Percentiles rank a stretch among this genome's conserved stretches.
phyloP scores from a whole-genome alignment of 768 basidiomycete species.

The Podaxis sp. region DNA sequence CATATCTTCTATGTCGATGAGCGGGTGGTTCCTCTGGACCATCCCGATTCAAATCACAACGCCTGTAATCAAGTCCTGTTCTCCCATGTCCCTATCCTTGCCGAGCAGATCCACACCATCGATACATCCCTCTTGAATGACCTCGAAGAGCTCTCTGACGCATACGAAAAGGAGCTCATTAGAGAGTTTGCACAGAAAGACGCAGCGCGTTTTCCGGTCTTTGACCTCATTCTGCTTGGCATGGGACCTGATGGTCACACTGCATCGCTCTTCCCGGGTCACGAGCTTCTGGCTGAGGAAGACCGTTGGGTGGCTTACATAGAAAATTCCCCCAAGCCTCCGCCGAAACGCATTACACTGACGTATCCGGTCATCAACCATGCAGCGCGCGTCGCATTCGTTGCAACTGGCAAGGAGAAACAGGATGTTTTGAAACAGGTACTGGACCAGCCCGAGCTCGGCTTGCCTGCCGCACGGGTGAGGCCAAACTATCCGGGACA shows the following conservation, averaged over 20 bases:
- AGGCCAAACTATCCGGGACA: slow-evolving; percentile 77
- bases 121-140: slow-evolving; percentile 66
- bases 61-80: slow-evolving; percentile 76
- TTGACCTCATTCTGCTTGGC: slow-evolving; percentile 96
- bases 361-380: slow-evolving; percentile 92
- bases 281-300: slow-evolving; percentile 76
- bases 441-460: slow-evolving; percentile 78
- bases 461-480: slow-evolving; percentile 83
- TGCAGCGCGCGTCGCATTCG: slow-evolving; percentile 85
- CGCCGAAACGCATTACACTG: slow-evolving; percentile 85
- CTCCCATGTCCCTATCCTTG: slow-evolving; percentile 78
- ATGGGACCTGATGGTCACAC: slow-evolving; percentile 99
- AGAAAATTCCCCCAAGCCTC: slow-evolving; percentile 93
- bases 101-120: slow-evolving; percentile 79
- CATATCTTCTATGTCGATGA: slow-evolving; percentile 98
- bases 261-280: slow-evolving; percentile 95
- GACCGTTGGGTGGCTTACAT: slow-evolving; percentile 96
- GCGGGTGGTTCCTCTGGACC: slow-evolving; percentile 89
- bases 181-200: slow-evolving; percentile 90
- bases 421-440: slow-evolving; percentile 68
- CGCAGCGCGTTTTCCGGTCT: slow-evolving; percentile 93
- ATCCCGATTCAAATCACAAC: slow-evolving; percentile 89
- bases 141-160: slow-evolving; percentile 77
- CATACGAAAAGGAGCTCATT: slow-evolving; percentile 84
- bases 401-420: slow-evolving; percentile 83